Base-by-base conservation (phyloP, 441 rosid species). In the Erodium trifolium region DNA sequence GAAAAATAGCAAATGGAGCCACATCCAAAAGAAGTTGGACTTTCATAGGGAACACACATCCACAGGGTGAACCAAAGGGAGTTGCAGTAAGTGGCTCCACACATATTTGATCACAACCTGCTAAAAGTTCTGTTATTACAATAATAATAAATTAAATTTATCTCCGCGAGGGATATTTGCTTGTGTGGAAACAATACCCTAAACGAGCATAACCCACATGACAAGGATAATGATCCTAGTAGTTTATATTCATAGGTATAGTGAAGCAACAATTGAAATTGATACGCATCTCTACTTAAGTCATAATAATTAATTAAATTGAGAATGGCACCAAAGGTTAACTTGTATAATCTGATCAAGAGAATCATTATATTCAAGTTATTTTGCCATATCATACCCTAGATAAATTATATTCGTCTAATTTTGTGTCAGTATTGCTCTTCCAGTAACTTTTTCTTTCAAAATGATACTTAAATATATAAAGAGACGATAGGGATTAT, bases 11-110 rank as follows among this genome's bases (percentile, higher is more conserved):
- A 80, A 80, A 83, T 23, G 92, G 87, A 34, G 98, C 98, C n/a
- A 88, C 88, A 70, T 75, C 86, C 57, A 94, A 82, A 68, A 90
- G 91, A 79, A 94, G 91, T 74, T 71, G 84, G 81, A 94, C 89
- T 84, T 87, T 90, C 97, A 94, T 92, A 41, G 98, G 99, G 79
- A 84, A 84, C 55, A 94, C 97, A 77, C 99, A 92, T 37, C 97
- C 97, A 75, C 99, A 94, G 45, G 99, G 94, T 72, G 97, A 92
- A 71, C 97, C 98, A 72, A 73, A 92, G 65, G 97, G 96, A 73
- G 92, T 62, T 74, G 93, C 75, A 63, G 98, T 90, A 73, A 90
- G 87, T 68, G 99, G 99, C 70, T 92, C 99, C 71, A 71, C 84
- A 55, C 99, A 94, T 57, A 82, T 75, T 82, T 92, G 94, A 77